These are phyloP conservation scores for Xylaria sp. DNA, from an alignment of 2,329 filamentous ascomycete species.

Conservation along the genomic window DNA sequence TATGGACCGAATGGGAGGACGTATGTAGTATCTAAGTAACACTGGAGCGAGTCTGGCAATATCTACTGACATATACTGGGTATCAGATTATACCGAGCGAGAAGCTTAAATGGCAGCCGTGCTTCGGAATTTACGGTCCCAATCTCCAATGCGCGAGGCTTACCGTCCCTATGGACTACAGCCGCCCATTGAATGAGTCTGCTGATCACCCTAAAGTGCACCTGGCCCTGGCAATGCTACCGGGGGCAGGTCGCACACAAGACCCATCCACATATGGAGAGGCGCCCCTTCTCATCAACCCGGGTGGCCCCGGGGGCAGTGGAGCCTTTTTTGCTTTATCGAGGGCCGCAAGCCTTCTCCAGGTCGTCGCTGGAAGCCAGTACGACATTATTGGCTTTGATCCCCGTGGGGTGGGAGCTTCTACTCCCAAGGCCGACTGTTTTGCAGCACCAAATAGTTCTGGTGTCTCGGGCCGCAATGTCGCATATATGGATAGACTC, in stretches of 20 bases:
- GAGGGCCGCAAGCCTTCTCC: constrained; percentile 50
- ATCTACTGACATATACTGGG: constrained; percentile 15
- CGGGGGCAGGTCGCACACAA: constrained; percentile 48
- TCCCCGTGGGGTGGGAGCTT: constrained; percentile 57
- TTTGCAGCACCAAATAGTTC: constrained; percentile 47
- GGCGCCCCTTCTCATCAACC: constrained; percentile 58
- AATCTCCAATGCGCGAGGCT: constrained; percentile 56
- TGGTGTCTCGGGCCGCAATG: constrained; percentile 44
- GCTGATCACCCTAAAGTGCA: constrained; percentile 52
- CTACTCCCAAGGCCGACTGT: constrained; percentile 55
- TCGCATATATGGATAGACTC: constrained; percentile 50
- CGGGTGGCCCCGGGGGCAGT: constrained; percentile 60
- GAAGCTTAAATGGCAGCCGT: constrained; percentile 58
- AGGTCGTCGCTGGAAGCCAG: constrained; percentile 53
- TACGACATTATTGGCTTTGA: constrained; percentile 62
- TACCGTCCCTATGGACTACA: constrained; percentile 61
- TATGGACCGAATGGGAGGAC: constrained; percentile 37
- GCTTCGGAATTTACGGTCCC: constrained; percentile 48
- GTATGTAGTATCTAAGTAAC: constrained; percentile 17
- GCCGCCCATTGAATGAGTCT: constrained; percentile 54
- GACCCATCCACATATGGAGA: constrained; percentile 49
- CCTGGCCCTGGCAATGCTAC: constrained; percentile 52
- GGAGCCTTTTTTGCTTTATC: constrained; percentile 50
- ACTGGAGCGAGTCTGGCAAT: neutral
- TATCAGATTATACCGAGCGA: constrained; percentile 57